These are phyloP conservation scores for Nemania sp. DNA, from an alignment of 2,329 filamentous ascomycete genomes.

Conservation along the genomic window DNA sequence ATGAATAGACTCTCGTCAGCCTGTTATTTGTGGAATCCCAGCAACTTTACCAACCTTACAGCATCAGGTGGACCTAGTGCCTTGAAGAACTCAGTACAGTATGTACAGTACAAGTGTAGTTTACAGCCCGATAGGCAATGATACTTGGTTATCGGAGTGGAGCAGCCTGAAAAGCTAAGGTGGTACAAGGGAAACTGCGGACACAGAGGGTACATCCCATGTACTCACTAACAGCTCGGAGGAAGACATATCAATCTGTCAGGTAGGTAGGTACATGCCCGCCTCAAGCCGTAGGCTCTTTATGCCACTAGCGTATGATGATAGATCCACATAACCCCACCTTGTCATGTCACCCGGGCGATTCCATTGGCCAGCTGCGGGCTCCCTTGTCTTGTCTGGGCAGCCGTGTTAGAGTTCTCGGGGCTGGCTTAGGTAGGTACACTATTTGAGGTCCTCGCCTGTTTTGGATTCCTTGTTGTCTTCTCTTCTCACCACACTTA, in stretches of 20 bases:
- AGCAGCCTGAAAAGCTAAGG: too few relatives aligned
- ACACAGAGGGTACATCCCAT: too few relatives aligned
- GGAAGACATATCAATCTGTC: too few relatives aligned
- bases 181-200: too few relatives aligned
- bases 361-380: constrained; percentile 3
- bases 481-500: constrained; percentile 22
- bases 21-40: constrained; percentile 8
- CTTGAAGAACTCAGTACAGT: too few relatives aligned
- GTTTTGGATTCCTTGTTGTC: constrained; percentile 25
- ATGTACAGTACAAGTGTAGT: neutral
- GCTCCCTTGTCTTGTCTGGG: constrained; percentile 3
- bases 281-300: neutral
- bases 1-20: constrained; percentile 3
- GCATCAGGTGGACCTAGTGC: too few relatives aligned
- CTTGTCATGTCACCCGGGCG: neutral
- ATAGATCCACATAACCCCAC: neutral
- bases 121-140: too few relatives aligned
- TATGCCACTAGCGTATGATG: neutral
- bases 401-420: neutral
- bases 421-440: too few relatives aligned
- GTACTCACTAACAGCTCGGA: too few relatives aligned
- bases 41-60: neutral
- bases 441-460: constrained; percentile 13
- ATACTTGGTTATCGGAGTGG: too few relatives aligned
- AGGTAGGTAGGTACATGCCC: too few relatives aligned